Base-by-base conservation (phyloP, 1,284 basidiomycete genomes). In the Mrakiaceae sp. region DNA sequence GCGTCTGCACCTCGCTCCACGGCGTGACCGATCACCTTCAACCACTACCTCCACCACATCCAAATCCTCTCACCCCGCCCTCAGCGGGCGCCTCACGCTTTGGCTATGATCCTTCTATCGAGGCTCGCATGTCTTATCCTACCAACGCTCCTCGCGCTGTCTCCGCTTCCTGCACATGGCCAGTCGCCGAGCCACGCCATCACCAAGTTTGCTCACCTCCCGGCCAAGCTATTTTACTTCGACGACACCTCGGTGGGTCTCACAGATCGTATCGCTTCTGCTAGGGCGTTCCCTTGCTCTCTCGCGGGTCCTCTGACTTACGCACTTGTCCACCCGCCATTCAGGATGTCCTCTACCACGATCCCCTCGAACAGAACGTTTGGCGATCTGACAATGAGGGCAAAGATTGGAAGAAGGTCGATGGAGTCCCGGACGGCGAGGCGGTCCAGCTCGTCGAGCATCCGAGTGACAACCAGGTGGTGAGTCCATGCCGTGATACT, bases 311-410 rank as follows among this genome's bases (percentile, higher is more conserved):
- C 57, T 27, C 48, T 27, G 27, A 27, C 58, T 27, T 12, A 27
- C 64, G 66, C 9, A 66, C 53, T 11, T 5, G 44, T 11, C 52
- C 16, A 53, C 51, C 47, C 53, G 42, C 27, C 65, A 27, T 62
- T 0, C 76, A 96, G 85, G 81, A 82, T 66, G 86, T 86, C 9
- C 79, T 97, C 62, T 92, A 90, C 72, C 89, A 93, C 74, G 93
- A 98, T 75, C 76, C 83, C 1, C 71, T 82, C 16, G 79, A 81
- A 10, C 83, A 87, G 9, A 80, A 83, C 65, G 80, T 98, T 6
- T 84, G 85, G 71, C 82, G 93, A 5, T 94, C 91, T 3, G 79
- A 81, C n/a, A 84, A 98, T 72, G 95, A 98, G 78, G 95, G 95
- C 60, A 92, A 87, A 76, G 77, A 78, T 0, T 98, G 93, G 92